These are phyloP conservation scores for Ustilago xerochloae DNA, from an alignment of 1,284 basidiomycete species.

Conservation along the genomic window DNA sequence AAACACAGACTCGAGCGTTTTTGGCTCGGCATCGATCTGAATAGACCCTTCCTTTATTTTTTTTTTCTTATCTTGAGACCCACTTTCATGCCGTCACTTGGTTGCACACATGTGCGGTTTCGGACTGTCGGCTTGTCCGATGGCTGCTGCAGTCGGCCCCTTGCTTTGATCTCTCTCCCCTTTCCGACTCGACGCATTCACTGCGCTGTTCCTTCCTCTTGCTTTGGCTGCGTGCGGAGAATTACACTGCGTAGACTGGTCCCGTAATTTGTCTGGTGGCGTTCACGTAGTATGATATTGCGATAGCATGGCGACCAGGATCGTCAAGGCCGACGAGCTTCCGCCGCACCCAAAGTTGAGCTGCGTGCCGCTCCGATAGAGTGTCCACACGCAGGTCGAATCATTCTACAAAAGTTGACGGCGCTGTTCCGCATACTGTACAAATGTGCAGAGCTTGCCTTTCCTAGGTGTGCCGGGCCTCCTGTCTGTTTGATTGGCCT, in stretches of 20 bases:
- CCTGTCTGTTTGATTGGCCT: conserved; percentile 6
- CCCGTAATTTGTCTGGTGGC: conserved; percentile 1
- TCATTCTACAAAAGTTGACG: not conserved
- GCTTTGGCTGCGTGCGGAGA: too few species aligned
- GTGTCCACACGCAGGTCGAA: not conserved
- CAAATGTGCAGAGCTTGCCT: too few species aligned
- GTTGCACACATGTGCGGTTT: conserved; percentile 3
- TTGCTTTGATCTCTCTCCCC: not conserved
- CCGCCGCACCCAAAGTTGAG: not conserved
- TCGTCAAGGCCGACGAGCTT: not conserved
- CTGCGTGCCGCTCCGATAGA: not conserved
- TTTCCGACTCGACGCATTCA: not conserved
- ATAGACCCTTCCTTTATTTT: conserved; percentile 1
- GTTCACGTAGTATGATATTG: conserved; percentile 1
- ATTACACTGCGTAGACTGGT: not conserved
- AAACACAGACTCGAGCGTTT: not conserved
- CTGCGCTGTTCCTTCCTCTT: not conserved
- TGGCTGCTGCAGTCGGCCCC: conserved; percentile 11
- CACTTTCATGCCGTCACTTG: not conserved
- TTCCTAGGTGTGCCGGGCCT: too few species aligned
- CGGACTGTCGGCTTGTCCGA: conserved; percentile 3
- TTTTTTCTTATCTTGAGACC: not conserved
- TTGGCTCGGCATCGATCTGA: conserved; percentile 1
- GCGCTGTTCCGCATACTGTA: conserved; percentile 21
- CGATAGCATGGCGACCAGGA: not conserved